Evolutionary conservation across 805 yeast genomes (phyloP).

Genomic region (Candida hispaniensis): DNA sequence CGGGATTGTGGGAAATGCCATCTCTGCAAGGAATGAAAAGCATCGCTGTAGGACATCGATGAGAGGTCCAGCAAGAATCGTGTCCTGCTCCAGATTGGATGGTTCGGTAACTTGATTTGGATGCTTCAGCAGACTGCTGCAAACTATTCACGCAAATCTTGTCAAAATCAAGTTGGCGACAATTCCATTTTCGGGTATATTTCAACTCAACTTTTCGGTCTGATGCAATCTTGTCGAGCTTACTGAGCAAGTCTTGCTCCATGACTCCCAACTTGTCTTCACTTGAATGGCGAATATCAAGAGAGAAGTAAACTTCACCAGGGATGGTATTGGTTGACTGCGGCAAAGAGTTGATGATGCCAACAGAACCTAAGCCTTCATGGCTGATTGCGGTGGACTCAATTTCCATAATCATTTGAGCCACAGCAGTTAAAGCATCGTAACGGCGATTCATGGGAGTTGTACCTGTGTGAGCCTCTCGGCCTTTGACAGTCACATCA

Average conservation of each 20-base stretch:
- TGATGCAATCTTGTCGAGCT: constrained; percentile 28
- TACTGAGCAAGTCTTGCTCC: constrained; percentile 31
- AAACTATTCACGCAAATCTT: constrained; percentile 43
- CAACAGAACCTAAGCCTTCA: constrained; percentile 49
- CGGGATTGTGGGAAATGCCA: constrained; percentile 58
- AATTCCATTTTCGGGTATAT: constrained; percentile 37
- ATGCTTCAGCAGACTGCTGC: constrained; percentile 37
- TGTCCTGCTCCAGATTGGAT: constrained; percentile 58
- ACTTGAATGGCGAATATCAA: constrained; percentile 49
- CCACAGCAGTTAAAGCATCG: constrained; percentile 51
- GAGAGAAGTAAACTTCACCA: constrained; percentile 44
- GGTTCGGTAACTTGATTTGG: constrained; percentile 15
- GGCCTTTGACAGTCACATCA: constrained; percentile 45
- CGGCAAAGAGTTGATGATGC: constrained; percentile 46
- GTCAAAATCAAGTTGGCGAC: constrained; percentile 49
- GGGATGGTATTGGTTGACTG: constrained; percentile 61
- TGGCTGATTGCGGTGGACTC: constrained; percentile 44
- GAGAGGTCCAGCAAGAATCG: constrained; percentile 52
- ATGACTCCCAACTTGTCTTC: constrained; percentile 33
- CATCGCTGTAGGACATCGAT: constrained; percentile 59
- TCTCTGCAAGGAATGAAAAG: constrained; percentile 59
- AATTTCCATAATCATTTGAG: constrained; percentile 46
- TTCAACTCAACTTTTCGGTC: constrained; percentile 25
- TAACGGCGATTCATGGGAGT: constrained; percentile 53
- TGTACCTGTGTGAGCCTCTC: constrained; percentile 64